Base-by-base conservation (phyloP, 345 rosid genomes). In the Durio zibethinus region DNA sequence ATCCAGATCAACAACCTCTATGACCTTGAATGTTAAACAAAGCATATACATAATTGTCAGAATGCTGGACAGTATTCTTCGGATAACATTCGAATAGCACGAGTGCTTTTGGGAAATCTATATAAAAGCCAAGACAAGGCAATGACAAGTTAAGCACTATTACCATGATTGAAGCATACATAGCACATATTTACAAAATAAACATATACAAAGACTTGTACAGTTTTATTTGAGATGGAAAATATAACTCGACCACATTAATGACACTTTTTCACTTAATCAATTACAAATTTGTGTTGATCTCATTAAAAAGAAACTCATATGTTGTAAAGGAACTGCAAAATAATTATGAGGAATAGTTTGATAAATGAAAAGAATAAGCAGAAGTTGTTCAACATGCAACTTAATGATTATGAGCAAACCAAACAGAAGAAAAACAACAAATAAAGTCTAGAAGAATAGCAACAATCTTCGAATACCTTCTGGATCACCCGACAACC, bases 401-500 rank as follows among this genome's bases (percentile, higher is more conserved):
- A 71, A 48, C 40, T 71, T 21, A 47, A 45, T 4, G 43, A 50
- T 8, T 48, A 71, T 70, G 14, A 48, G 38, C 21, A 7, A 45
- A 68, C 56, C 35, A 35, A 57, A 74, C 1, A 0, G 14, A 27
- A 42, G 20, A 45, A 36, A 60, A 4, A 42, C 31, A 53, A 4
- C 40, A 20, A 25, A 25, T 74, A 36, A 60, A 23, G 2, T 27
- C 35, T 61, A 40, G 35, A 60, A 74, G 40, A 45, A 62, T 40
- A 27, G 20, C 7, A 38, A 59, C 66, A 54, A 74, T 31, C 4
- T 73, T 66, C 48, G 16, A 5, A 20, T 86, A 88, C 93, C 91
- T 89, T 89, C 80, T 89, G 93, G 82, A 89, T 89, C 56, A 89
- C 93, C 4, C 93, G 87, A 47, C 93, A 88, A 54, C 93, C 93